phyloP scores from a whole-genome alignment of 495 filamentous ascomycete genomes.

The Aspergillus kassunensis region DNA sequence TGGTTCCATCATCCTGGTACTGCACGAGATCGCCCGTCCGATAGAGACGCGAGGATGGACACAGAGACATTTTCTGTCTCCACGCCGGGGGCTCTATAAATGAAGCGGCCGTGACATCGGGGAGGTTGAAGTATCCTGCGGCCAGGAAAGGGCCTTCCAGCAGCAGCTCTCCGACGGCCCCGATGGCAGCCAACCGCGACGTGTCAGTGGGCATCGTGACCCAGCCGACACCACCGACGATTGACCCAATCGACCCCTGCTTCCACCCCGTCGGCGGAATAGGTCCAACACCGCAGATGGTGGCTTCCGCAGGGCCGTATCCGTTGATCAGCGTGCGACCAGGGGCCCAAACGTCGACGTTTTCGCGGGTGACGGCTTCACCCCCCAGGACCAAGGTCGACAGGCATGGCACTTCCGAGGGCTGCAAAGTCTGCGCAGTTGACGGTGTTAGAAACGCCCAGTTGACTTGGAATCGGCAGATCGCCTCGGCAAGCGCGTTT shows the following conservation, averaged over 20 bases:
- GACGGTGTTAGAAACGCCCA: conserved; percentile 25
- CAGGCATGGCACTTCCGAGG: conserved; percentile 17
- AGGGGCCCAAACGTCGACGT: conserved; percentile 19
- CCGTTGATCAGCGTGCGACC: conserved; percentile 5
- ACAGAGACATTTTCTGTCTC: conserved; percentile 20
- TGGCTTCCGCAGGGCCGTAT: conserved; percentile 10
- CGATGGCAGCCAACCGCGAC: conserved; percentile 29
- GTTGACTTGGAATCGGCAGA: conserved; percentile 19
- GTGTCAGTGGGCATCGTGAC: not conserved
- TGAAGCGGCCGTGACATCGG: conserved; percentile 17
- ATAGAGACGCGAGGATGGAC: conserved; percentile 9
- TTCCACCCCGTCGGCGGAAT: no score
- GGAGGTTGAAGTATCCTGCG: conserved; percentile 17
- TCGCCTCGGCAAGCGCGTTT: conserved; percentile 20
- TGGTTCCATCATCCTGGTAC: conserved; percentile 28
- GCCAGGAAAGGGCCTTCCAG: conserved; percentile 35
- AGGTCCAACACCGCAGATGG: not conserved
- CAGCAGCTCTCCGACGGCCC: conserved; percentile 42
- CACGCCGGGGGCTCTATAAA: conserved; percentile 12
- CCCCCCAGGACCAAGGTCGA: conserved; percentile 21
- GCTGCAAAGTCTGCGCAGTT: conserved; percentile 18
- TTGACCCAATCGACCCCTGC: not conserved
- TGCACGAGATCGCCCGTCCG: conserved; percentile 29
- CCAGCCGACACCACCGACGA: not conserved
- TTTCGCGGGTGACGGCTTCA: conserved; percentile 12